phyloP scores from a whole-genome alignment of 129 eudicot genomes.

The Silybum marianum region DNA sequence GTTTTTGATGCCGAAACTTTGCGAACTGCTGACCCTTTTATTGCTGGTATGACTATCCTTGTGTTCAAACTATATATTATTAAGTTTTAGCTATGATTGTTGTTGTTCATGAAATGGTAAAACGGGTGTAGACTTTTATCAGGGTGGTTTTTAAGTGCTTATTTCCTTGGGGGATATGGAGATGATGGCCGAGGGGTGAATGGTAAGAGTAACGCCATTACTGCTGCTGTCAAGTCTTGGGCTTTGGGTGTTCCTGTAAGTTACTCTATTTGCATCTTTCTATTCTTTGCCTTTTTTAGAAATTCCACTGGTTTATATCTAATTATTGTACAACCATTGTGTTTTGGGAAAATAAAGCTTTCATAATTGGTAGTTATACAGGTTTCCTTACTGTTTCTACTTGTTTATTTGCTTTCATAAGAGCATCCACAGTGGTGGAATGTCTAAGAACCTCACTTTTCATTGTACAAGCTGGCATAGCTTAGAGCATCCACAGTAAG shows the following conservation, averaged over 20 bases:
- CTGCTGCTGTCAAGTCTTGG: slow-evolving; percentile 88
- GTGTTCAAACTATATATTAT: neutral
- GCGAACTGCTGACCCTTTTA: slow-evolving; percentile 92
- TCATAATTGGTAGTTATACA: neutral
- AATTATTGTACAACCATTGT: neutral
- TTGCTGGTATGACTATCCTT: slow-evolving; percentile 62
- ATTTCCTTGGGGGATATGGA: slow-evolving; percentile 86
- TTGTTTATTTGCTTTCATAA: slow-evolving; percentile 1
- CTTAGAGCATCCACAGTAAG: neutral
- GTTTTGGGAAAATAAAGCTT: neutral
- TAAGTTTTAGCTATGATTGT: neutral
- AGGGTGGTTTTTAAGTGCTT: slow-evolving; percentile 96
- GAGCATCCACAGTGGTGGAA: neutral
- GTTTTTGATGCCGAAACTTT: slow-evolving; percentile 73
- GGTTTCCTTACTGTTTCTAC: neutral
- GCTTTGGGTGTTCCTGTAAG: slow-evolving; percentile 83
- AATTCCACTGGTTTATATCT: neutral
- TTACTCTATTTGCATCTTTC: slow-evolving; percentile 5
- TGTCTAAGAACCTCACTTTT: too few species aligned
- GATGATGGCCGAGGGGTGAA: slow-evolving; percentile 86
- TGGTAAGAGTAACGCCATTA: slow-evolving; percentile 65
- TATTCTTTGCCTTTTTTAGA: neutral
- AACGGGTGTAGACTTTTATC: slow-evolving; percentile 26
- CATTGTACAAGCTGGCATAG: neutral
- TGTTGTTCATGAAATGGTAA: neutral